Percentiles rank a stretch among this genome's conserved stretches.
Evolutionary conservation across 768 basidiomycete species (phyloP).

Genomic region (Mycena metata): DNA sequence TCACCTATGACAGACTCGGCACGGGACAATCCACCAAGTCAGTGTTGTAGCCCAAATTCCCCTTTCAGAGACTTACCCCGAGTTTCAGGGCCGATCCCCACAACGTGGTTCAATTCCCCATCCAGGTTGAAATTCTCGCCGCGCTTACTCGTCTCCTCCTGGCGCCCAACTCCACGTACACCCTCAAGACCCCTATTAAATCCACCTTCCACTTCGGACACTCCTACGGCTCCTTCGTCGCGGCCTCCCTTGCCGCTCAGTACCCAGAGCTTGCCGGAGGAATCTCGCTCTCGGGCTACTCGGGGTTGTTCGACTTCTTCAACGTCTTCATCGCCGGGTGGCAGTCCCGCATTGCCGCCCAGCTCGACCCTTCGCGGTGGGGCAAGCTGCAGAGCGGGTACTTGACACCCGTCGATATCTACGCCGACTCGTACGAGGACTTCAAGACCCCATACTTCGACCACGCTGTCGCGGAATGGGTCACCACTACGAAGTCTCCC

Average conservation of each 20-base stretch:
- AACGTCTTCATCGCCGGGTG: conserved; percentile 30
- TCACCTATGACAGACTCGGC: conserved; percentile 27
- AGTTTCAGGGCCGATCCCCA: conserved; percentile 27
- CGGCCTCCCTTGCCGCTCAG: conserved; percentile 24
- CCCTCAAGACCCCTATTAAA: not conserved
- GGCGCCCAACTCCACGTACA: conserved; percentile 6
- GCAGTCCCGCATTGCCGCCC: conserved; percentile 28
- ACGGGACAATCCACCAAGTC: conserved; percentile 30
- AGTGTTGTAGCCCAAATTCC: not conserved
- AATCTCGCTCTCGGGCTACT: conserved; percentile 29
- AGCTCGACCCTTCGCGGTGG: conserved; percentile 22
- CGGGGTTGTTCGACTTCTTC: conserved; percentile 28
- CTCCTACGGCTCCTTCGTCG: conserved; percentile 28
- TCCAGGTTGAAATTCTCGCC: conserved; percentile 32
- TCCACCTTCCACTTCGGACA: conserved; percentile 28
- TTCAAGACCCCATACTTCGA: conserved; percentile 27
- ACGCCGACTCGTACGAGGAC: conserved; percentile 24
- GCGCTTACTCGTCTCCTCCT: conserved; percentile 27
- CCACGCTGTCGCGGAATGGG: conserved; percentile 27
- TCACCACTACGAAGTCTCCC: conserved; percentile 16
- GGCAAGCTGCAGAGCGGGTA: conserved; percentile 15
- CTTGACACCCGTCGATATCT: conserved; percentile 19
- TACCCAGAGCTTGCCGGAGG: conserved; percentile 23
- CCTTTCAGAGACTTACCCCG: no score
- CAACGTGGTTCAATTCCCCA: conserved; percentile 27